A percentile compares a stretch with the other conserved stretches of the same genome.
These are phyloP conservation scores for Cutaneotrichosporon cavernicola DNA, from an alignment of 1,284 basidiomycete genomes.

Conservation along the genomic window DNA sequence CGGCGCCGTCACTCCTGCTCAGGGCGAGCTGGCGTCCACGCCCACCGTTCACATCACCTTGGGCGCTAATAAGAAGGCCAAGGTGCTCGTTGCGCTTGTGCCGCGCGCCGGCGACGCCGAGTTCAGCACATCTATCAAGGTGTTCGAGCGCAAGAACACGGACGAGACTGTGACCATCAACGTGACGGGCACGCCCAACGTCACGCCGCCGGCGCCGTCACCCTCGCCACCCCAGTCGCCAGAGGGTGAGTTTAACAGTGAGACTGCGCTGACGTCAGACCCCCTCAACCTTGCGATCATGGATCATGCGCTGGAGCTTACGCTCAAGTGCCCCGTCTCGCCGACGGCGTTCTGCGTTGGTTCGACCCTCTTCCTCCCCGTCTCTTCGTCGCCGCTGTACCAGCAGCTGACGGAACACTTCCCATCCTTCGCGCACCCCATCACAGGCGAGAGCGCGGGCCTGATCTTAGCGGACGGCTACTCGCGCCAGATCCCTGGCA, in stretches of 20 bases:
- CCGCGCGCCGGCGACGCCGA: constrained; percentile 14
- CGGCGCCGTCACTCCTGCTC: constrained; percentile 14
- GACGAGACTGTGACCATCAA: constrained; percentile 44
- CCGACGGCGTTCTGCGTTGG: constrained; percentile 93
- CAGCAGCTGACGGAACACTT: constrained; percentile 39
- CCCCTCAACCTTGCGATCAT: constrained; percentile 47
- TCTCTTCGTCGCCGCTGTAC: constrained; percentile 49
- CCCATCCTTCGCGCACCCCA: constrained; percentile 28
- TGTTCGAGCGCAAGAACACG: constrained; percentile 49
- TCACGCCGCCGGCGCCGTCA: constrained; percentile 2
- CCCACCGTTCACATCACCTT: constrained; percentile 32
- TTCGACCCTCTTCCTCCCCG: constrained; percentile 67
- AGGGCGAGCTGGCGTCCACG: constrained; percentile 12
- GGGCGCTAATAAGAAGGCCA: constrained; percentile 45
- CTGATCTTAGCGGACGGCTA: constrained; percentile 74
- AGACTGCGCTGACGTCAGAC: constrained; percentile 25
- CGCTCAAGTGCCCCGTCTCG: constrained; percentile 46
- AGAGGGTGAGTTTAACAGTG: constrained; percentile 10
- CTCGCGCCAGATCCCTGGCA: constrained; percentile 88
- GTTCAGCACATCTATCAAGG: constrained; percentile 31
- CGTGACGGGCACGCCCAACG: constrained; percentile 21
- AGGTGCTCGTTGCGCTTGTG: constrained; percentile 42
- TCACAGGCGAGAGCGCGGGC: constrained; percentile 27
- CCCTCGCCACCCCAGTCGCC: constrained; percentile 8
- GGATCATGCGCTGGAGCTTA: constrained; percentile 48